Base-by-base conservation (phyloP, 2,329 filamentous ascomycete species). In the Apiospora malaysiana region DNA sequence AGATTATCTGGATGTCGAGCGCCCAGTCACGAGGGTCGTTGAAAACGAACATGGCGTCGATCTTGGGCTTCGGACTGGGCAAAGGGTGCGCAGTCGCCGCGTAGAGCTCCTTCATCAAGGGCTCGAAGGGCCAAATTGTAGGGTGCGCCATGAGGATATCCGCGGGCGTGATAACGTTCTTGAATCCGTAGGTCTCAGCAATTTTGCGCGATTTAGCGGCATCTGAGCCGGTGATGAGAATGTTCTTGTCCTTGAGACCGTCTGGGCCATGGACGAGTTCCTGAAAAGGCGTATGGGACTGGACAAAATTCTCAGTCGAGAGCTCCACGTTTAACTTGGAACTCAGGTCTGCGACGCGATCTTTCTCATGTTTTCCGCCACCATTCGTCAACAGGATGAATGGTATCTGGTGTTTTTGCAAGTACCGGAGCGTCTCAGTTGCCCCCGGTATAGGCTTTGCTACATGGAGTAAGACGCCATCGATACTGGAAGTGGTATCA, bases 11-110 rank as follows among this genome's bases (percentile, higher is more conserved):
- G 2, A 90, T 90, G 80, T 98, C 95, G 12, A 98, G 87, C 0
- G 93, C 94, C 96, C 96, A 99, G 84, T 99, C 96, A 70, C 96
- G 90, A 4, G 96, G 95, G 81, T 98, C 96, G 80, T 97, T 97
- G 87, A 95, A 98, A 8, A 98, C 92, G 77, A 98, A 92, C 40
- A 98, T 90, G 40, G 95, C 94, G 78, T 97, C 94, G 75, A 99
- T 92, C 76, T 94, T 94, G 66, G 84, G 81, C 73, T 87, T 83
- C 16, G 84, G 85, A 10, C 75, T 77, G 0, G 91, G 90, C 0
- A 93, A 83, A 1, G 89, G 88, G 47, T 86, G 86, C 21, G 88
- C 85, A 70, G 88, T 88, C 8, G 79, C 76, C 56, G 82, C 83
- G 81, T 94, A 94, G 78, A 91, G 87, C 51, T 88, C 82, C 40